Conservation (phyloP, 306 rosid genomes). For the Vigna hirtella region DNA sequence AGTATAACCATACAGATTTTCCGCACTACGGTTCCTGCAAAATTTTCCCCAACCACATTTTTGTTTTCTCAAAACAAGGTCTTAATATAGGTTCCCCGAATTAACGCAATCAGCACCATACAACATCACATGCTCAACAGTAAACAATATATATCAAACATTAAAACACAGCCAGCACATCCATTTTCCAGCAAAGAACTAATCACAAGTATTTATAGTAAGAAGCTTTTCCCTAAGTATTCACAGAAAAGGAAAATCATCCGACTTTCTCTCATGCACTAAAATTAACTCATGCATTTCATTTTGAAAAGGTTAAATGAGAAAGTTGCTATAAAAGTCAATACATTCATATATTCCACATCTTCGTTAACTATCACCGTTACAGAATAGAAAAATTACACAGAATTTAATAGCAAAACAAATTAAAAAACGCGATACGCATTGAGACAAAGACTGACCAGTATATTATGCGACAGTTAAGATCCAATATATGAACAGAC, state of each 20-base stretch:
- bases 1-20: constrained; percentile 79
- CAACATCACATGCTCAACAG: constrained; percentile 29
- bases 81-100: constrained; percentile 18
- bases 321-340: neutral
- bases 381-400: neutral
- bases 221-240: neutral
- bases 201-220: neutral
- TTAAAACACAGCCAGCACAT: constrained; percentile 7
- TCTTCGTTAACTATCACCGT: neutral
- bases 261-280: neutral
- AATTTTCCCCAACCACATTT: constrained; percentile 23
- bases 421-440: neutral
- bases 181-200: neutral
- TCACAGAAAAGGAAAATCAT: neutral
- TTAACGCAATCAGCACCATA: constrained; percentile 26
- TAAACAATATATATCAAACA: constrained; percentile 23
- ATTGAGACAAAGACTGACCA: constrained; percentile 56
- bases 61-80: constrained; percentile 1
- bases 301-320: neutral
- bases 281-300: neutral
- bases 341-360: neutral
- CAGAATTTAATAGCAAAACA: neutral
- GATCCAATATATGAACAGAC: constrained; percentile 89
- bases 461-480: constrained; percentile 64
- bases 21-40: constrained; percentile 95